Conservation (phyloP, 2,329 filamentous ascomycete genomes). For the Trichoderma guizhouense region DNA sequence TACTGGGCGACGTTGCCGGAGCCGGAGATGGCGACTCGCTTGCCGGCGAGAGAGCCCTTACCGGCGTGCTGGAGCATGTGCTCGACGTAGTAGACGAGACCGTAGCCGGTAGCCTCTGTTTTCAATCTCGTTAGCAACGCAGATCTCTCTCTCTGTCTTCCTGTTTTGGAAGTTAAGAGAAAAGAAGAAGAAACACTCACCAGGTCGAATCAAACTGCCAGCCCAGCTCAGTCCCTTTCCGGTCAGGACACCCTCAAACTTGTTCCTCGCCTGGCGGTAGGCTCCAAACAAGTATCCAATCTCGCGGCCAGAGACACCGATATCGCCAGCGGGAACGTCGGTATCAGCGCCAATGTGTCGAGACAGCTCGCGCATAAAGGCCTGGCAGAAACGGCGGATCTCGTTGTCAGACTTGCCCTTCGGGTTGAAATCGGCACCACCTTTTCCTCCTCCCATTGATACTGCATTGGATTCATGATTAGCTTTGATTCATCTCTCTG, state of each 20-base stretch:
- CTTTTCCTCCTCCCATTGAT: constrained; percentile 92
- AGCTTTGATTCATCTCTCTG: background rate
- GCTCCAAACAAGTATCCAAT: constrained; percentile 93
- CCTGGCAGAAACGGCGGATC: constrained; percentile 93
- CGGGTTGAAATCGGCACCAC: constrained; percentile 96
- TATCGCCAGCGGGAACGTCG: constrained; percentile 95
- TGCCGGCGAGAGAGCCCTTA: constrained; percentile 81
- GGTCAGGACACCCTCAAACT: constrained; percentile 93
- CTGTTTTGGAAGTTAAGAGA: background rate
- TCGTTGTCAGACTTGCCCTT: constrained; percentile 98
- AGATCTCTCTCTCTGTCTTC: background rate
- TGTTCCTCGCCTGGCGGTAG: constrained; percentile 83
- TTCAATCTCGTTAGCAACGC: background rate
- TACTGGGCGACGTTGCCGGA: constrained; percentile 98
- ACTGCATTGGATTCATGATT: constrained; percentile 26
- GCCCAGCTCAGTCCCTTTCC: constrained; percentile 94
- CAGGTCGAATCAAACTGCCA: constrained; percentile 84
- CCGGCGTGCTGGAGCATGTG: constrained; percentile 94
- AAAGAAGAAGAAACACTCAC: constrained; percentile 31
- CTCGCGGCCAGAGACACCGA: constrained; percentile 88
- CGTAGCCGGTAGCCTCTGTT: constrained; percentile 88
- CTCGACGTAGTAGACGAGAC: constrained; percentile 92
- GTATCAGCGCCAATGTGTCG: constrained; percentile 96
- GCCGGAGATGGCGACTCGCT: constrained; percentile 92
- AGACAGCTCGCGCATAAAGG: constrained; percentile 94